Evolutionary conservation across 345 rosid genomes (phyloP), one percentile per base, ranked within the genome.

Genomic region (Cardamine chenopodiifolia): DNA sequence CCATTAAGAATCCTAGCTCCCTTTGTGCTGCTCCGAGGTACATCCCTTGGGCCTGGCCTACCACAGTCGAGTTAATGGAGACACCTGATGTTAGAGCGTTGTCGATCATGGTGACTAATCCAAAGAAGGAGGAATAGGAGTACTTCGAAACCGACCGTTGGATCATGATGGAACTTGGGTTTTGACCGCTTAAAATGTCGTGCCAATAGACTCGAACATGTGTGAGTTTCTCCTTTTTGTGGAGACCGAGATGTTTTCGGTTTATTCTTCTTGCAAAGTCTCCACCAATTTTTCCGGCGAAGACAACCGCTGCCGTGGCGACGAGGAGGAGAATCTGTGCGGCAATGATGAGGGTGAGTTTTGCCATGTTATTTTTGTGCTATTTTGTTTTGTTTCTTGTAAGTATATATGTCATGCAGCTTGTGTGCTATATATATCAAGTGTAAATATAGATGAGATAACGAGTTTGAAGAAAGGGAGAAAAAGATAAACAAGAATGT

Each of bases 161-260:
- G 12, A 83, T 57, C 0, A 19, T 4, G 34, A 84, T 47, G 1
- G 80, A 47, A 13, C 76, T 75, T 0, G 88, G 83, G 31, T 80
- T 72, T 0, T 26, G 69, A 26, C 89, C 89, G 0, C 76, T 62
- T 2, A 71, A 22, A 25, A 84, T 75, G 65, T 86, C 89, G 19
- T 87, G 91, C 86, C 89, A 85, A 15, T 70, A 85, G n/a, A 87
- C 11, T 4, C 72, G 76, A 39, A 87, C 77, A 45, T 74, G 81
- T 32, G 72, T 74, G 22, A 66, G 78, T 81, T 84, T 84, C 56
- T 87, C 86, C 64, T 84, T 66, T 47, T 68, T 64, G 53, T 50
- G 50, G 40, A 45, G 71, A 31, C 78, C 66, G 2, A 50, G 10
- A 17, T 12, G 69, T 74, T 74, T 74, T 12, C 52, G 22, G 59